phyloP scores from a whole-genome alignment of 164 flowering plant species.

The Liquidambar formosana region DNA sequence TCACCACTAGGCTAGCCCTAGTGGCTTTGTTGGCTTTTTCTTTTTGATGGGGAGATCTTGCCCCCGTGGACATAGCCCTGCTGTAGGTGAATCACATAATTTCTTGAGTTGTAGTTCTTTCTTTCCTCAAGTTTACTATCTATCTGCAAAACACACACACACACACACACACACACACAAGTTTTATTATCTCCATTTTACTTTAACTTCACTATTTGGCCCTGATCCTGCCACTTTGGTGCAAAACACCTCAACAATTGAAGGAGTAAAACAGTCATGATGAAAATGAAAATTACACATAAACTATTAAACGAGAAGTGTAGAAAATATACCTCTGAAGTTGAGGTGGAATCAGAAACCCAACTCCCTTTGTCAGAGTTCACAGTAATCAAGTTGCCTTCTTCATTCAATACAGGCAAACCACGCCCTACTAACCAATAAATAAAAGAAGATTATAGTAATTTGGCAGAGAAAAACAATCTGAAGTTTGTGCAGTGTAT shows the following conservation, averaged over 20 bases:
- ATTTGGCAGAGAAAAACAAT: neutral
- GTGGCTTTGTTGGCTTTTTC: too few species aligned
- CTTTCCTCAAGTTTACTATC: too few species aligned
- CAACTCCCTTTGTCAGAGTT: slow-evolving; percentile 52
- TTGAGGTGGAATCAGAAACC: slow-evolving; percentile 46
- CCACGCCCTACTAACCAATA: slow-evolving; percentile 55
- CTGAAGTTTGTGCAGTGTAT: neutral
- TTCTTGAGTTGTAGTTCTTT: too few species aligned
- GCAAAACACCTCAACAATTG: neutral
- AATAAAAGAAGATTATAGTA: neutral
- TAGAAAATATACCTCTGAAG: slow-evolving; percentile 58
- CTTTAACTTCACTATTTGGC: too few species aligned
- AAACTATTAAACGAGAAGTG: neutral
- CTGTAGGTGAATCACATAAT: too few species aligned
- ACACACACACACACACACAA: too few species aligned
- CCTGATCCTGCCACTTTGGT: too few species aligned
- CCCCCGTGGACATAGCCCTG: too few species aligned
- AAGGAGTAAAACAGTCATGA: neutral
- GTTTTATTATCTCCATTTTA: too few species aligned
- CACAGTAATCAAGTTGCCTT: slow-evolving; percentile 59
- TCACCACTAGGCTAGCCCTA: too few species aligned
- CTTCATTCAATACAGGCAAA: slow-evolving; percentile 86
- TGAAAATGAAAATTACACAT: neutral
- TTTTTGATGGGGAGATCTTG: too few species aligned
- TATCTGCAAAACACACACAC: too few species aligned